Conservation (phyloP, 2,329 filamentous ascomycete species). For the Colletotrichum chrysophilum region DNA sequence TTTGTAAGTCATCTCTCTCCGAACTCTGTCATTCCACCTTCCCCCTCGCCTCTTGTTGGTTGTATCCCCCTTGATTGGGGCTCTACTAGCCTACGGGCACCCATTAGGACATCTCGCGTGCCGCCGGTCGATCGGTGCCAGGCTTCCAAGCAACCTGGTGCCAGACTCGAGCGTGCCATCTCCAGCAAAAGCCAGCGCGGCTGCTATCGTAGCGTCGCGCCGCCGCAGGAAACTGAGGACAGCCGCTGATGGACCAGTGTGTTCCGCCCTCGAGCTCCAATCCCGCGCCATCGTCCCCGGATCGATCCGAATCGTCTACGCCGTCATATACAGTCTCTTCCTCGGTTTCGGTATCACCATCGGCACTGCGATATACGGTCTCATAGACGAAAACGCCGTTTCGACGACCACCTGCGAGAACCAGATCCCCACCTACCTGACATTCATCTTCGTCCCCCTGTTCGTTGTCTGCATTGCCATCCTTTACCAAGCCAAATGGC, state of each 20-base stretch:
- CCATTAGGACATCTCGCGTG: neutral
- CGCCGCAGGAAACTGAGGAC: slow-evolving; percentile 9
- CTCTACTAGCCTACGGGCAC: neutral
- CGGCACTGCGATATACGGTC: slow-evolving; percentile 67
- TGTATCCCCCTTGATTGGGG: neutral
- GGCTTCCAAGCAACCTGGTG: neutral
- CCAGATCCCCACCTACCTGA: slow-evolving; percentile 48
- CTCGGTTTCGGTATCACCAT: slow-evolving; percentile 76
- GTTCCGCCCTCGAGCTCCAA: slow-evolving; percentile 66
- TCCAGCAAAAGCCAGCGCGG: neutral
- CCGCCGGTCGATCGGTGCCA: neutral
- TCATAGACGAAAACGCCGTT: slow-evolving; percentile 60
- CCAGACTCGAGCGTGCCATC: neutral
- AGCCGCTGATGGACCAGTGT: slow-evolving; percentile 44
- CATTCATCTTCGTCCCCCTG: slow-evolving; percentile 74
- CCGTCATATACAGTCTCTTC: slow-evolving; percentile 75
- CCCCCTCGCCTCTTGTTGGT: neutral
- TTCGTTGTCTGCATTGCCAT: slow-evolving; percentile 78
- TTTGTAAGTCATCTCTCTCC: slow-evolving; percentile 43
- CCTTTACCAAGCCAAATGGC: slow-evolving; percentile 83
- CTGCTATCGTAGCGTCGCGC: neutral
- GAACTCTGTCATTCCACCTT: neutral
- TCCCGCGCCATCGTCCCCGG: slow-evolving; percentile 73
- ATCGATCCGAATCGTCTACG: slow-evolving; percentile 76
- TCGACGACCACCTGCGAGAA: slow-evolving; percentile 44